Percentiles rank a stretch among this genome's conserved stretches.
Conservation (phyloP, 768 basidiomycete genomes). For the Coprinopsis strossmayeri region DNA sequence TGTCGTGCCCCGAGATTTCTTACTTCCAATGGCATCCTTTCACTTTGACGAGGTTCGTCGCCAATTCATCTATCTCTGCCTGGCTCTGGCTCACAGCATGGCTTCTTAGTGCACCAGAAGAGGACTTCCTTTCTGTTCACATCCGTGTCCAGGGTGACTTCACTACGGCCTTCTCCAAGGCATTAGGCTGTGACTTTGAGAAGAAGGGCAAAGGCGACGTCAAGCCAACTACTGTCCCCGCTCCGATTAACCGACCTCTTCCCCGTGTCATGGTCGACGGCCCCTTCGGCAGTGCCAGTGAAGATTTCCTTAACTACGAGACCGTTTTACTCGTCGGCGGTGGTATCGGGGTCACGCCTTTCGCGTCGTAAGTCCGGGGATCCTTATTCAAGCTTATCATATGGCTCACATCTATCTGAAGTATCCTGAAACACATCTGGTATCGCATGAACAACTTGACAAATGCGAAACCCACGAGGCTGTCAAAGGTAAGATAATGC, state of each 20-base stretch:
- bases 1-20: slow-evolving; percentile 84
- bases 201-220: slow-evolving; percentile 48
- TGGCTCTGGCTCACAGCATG: no score
- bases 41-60: slow-evolving; percentile 72
- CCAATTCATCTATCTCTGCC: background rate
- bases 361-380: slow-evolving; percentile 72
- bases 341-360: slow-evolving; percentile 95
- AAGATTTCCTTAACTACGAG: slow-evolving; percentile 89
- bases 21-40: slow-evolving; percentile 99
- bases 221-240: slow-evolving; percentile 48
- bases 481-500: slow-evolving; percentile 65
- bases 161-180: slow-evolving; percentile 72
- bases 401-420: no score
- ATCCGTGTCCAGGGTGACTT: slow-evolving; percentile 92
- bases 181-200: slow-evolving; percentile 78
- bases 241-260: slow-evolving; percentile 63
- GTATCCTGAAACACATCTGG: slow-evolving; percentile 88
- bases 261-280: slow-evolving; percentile 96
- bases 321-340: slow-evolving; percentile 86
- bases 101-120: slow-evolving; percentile 93
- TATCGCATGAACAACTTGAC: slow-evolving; percentile 92
- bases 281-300: slow-evolving; percentile 88
- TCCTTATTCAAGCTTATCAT: background rate
- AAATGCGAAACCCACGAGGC: slow-evolving; percentile 59
- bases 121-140: slow-evolving; percentile 92